These are phyloP conservation scores for Canavalia ensiformis DNA, from an alignment of 306 rosid genomes.

Conservation along the genomic window DNA sequence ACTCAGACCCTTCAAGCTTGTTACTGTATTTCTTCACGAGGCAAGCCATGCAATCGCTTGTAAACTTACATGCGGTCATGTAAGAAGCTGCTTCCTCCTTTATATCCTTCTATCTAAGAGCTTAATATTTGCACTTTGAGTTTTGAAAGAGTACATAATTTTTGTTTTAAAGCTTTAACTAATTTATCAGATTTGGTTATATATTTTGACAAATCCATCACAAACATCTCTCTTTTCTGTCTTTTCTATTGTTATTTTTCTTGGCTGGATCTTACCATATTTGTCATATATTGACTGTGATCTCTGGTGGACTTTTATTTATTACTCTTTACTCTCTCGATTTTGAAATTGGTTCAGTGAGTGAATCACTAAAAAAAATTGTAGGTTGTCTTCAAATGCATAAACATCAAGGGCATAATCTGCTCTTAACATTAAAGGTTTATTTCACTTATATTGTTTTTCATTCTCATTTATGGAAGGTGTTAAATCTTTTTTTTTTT, in stretches of 20 bases:
- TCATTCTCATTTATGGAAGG: neutral
- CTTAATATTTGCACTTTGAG: neutral
- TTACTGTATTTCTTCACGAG: conserved; percentile 76
- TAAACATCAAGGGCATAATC: no score
- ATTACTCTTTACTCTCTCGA: neutral
- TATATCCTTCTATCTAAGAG: neutral
- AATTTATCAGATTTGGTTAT: neutral
- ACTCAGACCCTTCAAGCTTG: conserved; percentile 76
- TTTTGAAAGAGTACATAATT: neutral
- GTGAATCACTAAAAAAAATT: neutral
- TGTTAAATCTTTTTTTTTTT: neutral
- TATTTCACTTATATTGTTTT: neutral
- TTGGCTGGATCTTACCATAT: neutral
- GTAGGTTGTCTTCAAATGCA: neutral
- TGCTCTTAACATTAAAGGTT: no score
- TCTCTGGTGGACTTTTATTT: neutral
- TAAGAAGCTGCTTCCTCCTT: conserved; percentile 48
- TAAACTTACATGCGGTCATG: conserved; percentile 71
- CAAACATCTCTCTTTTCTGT: neutral
- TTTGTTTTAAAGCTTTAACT: neutral
- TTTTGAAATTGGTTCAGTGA: neutral
- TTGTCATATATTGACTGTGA: neutral
- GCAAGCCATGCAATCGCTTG: conserved; percentile 79
- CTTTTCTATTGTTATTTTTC: neutral
- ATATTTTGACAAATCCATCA: neutral